Base-by-base conservation (phyloP, 1,139 yeast genomes). In the Kazachstania sp. region DNA sequence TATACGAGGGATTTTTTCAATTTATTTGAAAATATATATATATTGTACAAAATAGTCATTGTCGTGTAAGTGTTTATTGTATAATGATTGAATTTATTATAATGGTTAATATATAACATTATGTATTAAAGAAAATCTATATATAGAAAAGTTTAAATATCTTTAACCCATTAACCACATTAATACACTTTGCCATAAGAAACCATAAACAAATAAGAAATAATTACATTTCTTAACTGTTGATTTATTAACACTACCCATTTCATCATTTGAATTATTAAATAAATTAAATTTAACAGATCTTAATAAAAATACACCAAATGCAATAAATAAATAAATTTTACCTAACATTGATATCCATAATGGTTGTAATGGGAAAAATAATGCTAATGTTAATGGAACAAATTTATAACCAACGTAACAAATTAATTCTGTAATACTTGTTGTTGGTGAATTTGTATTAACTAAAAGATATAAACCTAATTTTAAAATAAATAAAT, bases 331-430 rank as follows among this genome's bases (percentile, higher is more conserved):
- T 62, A 80, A 58, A 61, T 77, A 65, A 47, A 74, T 53, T 46
- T 77, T 69, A 61, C 60, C 68, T 66, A 64, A 55, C 50, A 54
- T 69, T 64, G 59, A 71, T 40, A 65, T 70, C 51, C 65, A 54
- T 18, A 54, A 43, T 43, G 68, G 59, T 15, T 61, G 50, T 41
- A 59, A 56, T 51, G 78, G 79, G 55, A 75, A 65, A 46, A 79
- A 64, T 57, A 82, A 69, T 45, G 81, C 71, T 18, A 75, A 66
- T 35, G 83, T 75, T 52, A 83, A 73, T 5, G 95, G 87, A 36
- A 94, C 90, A 63, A 88, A 94, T 66, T 94, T 94, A 73, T 94
- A 94, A 30, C 98, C 97, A 46, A 94, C 83, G 67, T 86, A 92
- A 54, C 96, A 85, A 11, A 86, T 76, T 52, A 92, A 73, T 65